phyloP scores from a whole-genome alignment of 2,329 filamentous ascomycete genomes.

The Ceratocystis lukuohia region DNA sequence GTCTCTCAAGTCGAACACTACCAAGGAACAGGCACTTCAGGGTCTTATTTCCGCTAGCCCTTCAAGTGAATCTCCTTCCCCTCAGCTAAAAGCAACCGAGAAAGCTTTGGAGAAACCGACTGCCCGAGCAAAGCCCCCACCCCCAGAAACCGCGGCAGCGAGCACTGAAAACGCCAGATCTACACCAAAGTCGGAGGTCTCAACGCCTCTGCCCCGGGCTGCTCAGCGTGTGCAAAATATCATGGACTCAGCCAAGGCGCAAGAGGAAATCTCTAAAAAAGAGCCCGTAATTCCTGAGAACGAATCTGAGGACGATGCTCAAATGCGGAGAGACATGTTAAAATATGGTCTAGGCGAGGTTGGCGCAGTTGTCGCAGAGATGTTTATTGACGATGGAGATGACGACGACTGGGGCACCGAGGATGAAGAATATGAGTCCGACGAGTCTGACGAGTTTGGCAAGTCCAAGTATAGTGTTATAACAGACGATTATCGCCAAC shows the following conservation, averaged over 20 bases:
- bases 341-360: conserved; percentile 81
- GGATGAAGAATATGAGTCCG: conserved; percentile 34
- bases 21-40: conserved; percentile 46
- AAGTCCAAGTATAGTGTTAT: conserved; percentile 55
- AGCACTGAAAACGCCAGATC: conserved; percentile 25
- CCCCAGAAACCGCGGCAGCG: conserved; percentile 46
- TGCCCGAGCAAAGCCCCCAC: conserved; percentile 40
- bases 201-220: conserved; percentile 24
- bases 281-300: conserved; percentile 50
- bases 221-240: conserved; percentile 41
- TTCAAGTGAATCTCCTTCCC: neutral
- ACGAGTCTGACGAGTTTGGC: conserved; percentile 62
- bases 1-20: conserved; percentile 11
- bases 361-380: conserved; percentile 82
- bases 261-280: conserved; percentile 35
- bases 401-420: conserved; percentile 39
- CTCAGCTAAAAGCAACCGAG: conserved; percentile 38
- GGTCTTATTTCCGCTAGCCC: conserved; percentile 24
- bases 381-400: conserved; percentile 47
- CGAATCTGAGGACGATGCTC: conserved; percentile 69
- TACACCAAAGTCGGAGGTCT: neutral
- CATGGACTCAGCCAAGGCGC: conserved; percentile 42
- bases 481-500: conserved; percentile 58
- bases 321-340: conserved; percentile 74
- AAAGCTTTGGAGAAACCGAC: conserved; percentile 21